Evolutionary conservation across 2,329 filamentous ascomycete species (phyloP), one percentile per base, ranked within the genome.

Genomic region (Cytospora leucostoma): DNA sequence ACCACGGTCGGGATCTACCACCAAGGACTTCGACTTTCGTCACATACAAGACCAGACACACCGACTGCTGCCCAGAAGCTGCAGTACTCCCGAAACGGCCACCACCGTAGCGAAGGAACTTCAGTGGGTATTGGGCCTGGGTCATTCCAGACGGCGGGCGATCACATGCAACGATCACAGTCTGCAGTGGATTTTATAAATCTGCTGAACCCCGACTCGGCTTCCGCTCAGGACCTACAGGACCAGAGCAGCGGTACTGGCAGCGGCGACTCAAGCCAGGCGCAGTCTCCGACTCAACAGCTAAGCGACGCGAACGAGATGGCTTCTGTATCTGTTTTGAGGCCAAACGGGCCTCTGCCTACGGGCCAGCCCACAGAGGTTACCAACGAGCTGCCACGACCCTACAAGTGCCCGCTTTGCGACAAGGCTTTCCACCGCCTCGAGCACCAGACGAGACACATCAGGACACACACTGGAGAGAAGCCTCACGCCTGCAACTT

Each of bases 341-440:
- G 87, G 79, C 81, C 88, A 72, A 84, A 89, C 70, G 87, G 84
- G 65, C 84, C 83, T 55, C 74, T 88, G 55, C 85, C 87, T 53
- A 82, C 82, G 68, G 84, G 88, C 64, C 86, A 91, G 72, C 71
- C 80, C 67, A 70, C 85, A 77, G 77, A 92, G 83, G 82, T 78
- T 64, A 68, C 75, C 56, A 79, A 77, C 68, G 94, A 98, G 77
- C 86, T 98, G 60, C 95, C 95, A 65, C 89, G 95, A 62, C 94
- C 94, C 0, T 99, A 99, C 87, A 98, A 98, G 82, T 99, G 94
- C 78, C 93, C 94, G 66, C 86, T 99, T 67, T 99, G 95, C 82
- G 94, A 97, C 73, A 96, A 97, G 84, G 94, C 95, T 66, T 99
- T 99, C 80, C 95, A 98, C 82, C 92, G 95, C 67, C 84, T 99